phyloP scores from a whole-genome alignment of 2,329 filamentous ascomycete genomes.

The Penicillium sp. region DNA sequence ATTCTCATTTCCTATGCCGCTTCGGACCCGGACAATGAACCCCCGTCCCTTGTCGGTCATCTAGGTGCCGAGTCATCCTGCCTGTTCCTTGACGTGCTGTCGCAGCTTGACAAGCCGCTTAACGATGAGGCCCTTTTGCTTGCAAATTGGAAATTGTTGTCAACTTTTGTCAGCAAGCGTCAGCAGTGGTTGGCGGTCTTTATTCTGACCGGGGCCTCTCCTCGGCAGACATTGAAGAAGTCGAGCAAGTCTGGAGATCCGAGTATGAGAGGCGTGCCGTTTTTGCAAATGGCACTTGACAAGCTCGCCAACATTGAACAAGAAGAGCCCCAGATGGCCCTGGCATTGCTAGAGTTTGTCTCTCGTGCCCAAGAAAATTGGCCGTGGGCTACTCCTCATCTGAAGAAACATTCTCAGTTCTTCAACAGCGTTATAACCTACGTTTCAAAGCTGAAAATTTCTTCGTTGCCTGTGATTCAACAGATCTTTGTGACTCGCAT shows the following conservation, averaged over 20 bases:
- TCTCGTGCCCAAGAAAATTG: constrained; percentile 88
- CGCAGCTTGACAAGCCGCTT: constrained; percentile 73
- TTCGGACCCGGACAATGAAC: constrained; percentile 63
- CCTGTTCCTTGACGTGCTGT: constrained; percentile 76
- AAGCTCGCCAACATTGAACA: constrained; percentile 65
- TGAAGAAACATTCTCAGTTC: constrained; percentile 72
- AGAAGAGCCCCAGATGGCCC: constrained; percentile 63
- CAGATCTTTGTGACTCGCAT: constrained; percentile 64
- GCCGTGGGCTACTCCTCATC: constrained; percentile 85
- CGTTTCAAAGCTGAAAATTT: constrained; percentile 59
- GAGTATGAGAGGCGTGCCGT: constrained; percentile 57
- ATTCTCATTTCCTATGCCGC: constrained; percentile 70
- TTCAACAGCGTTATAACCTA: constrained; percentile 70
- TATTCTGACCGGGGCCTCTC: constrained; percentile 82
- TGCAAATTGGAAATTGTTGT: constrained; percentile 79
- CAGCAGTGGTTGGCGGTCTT: constrained; percentile 97
- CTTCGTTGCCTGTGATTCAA: constrained; percentile 47
- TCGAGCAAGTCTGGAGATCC: constrained; percentile 50
- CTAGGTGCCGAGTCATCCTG: constrained; percentile 79
- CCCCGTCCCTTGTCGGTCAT: constrained; percentile 90
- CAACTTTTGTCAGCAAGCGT: constrained; percentile 79
- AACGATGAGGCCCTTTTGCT: constrained; percentile 63
- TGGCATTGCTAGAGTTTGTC: constrained; percentile 82
- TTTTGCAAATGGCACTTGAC: constrained; percentile 72
- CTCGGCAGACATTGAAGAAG: constrained; percentile 67